A percentile compares a stretch with the other conserved stretches of the same genome.
Evolutionary conservation across 2,329 filamentous ascomycete species (phyloP).

Genomic region (Eutypella sp.): DNA sequence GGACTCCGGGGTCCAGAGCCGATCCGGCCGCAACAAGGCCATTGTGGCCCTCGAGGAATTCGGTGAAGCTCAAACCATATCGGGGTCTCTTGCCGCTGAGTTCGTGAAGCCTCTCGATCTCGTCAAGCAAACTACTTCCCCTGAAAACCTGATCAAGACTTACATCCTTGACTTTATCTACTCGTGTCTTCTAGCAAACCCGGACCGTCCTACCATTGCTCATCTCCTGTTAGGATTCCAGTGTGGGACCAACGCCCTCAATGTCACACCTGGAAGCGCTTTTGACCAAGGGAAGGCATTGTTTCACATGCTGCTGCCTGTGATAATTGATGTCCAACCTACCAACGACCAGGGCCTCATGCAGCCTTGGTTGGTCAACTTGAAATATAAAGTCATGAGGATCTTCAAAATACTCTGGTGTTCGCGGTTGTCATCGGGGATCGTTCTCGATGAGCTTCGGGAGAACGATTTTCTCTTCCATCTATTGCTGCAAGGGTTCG

Average conservation of each 20-base stretch:
- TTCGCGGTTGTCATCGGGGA: conserved; percentile 68
- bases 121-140: conserved; percentile 62
- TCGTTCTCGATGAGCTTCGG: conserved; percentile 76
- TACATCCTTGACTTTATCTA: conserved; percentile 83
- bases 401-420: conserved; percentile 80
- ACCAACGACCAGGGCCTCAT: conserved; percentile 54
- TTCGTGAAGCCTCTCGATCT: conserved; percentile 66
- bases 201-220: conserved; percentile 77
- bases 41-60: conserved; percentile 84
- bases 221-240: conserved; percentile 87
- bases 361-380: conserved; percentile 61
- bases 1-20: conserved; percentile 54
- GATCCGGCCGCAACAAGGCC: conserved; percentile 71
- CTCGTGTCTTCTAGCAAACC: conserved; percentile 69
- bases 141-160: conserved; percentile 76
- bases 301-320: conserved; percentile 73
- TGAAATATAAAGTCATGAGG: conserved; percentile 65
- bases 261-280: conserved; percentile 61
- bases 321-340: conserved; percentile 66
- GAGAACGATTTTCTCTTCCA: conserved; percentile 75
- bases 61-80: conserved; percentile 74
- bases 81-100: conserved; percentile 65
- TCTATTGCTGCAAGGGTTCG: conserved; percentile 64
- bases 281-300: conserved; percentile 71
- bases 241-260: conserved; percentile 66